Conservation (phyloP, 306 rosid genomes). For the Urtica urens region DNA sequence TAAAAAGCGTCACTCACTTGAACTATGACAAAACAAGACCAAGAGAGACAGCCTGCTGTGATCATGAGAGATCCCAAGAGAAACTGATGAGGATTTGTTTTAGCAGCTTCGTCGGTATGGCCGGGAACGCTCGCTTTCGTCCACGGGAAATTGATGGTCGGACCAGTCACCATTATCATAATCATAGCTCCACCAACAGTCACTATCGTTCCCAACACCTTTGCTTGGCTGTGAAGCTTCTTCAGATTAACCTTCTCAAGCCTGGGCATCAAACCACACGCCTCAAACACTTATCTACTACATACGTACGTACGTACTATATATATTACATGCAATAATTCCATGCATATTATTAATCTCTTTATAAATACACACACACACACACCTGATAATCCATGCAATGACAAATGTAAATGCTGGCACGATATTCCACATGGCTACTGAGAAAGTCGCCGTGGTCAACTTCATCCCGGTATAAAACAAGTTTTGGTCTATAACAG, state of each 20-base stretch:
- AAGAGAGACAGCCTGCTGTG: constrained; percentile 29
- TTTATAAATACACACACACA: too few relatives aligned
- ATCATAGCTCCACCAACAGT: constrained; percentile 41
- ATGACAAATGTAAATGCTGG: constrained; percentile 42
- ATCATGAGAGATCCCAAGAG: constrained; percentile 39
- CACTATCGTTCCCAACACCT: constrained; percentile 29
- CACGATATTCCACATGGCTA: constrained; percentile 36
- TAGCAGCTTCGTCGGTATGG: constrained; percentile 23
- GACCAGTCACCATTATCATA: constrained; percentile 31
- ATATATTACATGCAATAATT: neutral
- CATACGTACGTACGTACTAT: neutral
- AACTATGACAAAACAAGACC: constrained; percentile 37
- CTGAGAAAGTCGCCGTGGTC: constrained; percentile 38
- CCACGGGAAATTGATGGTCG: constrained; percentile 28
- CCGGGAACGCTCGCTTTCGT: constrained; percentile 11
- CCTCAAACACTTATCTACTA: too few relatives aligned
- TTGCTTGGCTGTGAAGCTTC: constrained; percentile 27
- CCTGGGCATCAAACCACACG: too few relatives aligned
- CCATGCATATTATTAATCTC: neutral
- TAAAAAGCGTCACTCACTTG: too few relatives aligned
- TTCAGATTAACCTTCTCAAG: constrained; percentile 35
- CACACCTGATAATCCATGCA: constrained; percentile 43
- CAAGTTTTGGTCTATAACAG: constrained; percentile 46
- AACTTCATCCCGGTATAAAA: constrained; percentile 34
- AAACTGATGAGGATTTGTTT: too few relatives aligned